A percentile compares a stretch with the other conserved stretches of the same genome.
phyloP scores from a whole-genome alignment of 2,329 filamentous ascomycete species.

The Boeremia exigua region DNA sequence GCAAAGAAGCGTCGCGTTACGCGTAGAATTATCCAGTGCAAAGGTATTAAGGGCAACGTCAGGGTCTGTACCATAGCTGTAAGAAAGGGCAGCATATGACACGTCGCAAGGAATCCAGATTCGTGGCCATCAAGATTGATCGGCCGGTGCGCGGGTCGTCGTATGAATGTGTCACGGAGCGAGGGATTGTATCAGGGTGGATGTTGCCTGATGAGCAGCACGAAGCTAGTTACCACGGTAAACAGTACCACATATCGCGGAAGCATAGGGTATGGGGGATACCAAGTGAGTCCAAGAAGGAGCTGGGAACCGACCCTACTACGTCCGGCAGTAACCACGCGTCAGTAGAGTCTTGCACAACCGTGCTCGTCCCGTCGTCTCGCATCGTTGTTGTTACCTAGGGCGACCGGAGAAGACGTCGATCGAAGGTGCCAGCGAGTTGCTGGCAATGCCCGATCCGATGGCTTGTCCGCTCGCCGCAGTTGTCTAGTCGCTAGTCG shows the following conservation, averaged over 20 bases:
- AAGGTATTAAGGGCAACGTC: not conserved
- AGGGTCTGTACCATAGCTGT: not conserved
- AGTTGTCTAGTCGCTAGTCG: slow-evolving; percentile 61
- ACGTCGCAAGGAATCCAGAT: not conserved
- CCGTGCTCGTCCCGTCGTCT: slow-evolving; percentile 30
- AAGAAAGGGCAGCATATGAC: not conserved
- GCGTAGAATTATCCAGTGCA: not conserved
- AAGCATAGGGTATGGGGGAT: slow-evolving; percentile 31
- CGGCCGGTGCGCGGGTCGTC: not conserved
- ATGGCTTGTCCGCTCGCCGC: slow-evolving; percentile 28
- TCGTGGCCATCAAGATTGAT: not conserved
- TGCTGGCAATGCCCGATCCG: slow-evolving; percentile 25
- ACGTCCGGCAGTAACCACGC: slow-evolving; percentile 21
- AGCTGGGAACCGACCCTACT: slow-evolving; percentile 28
- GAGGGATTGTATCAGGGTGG: not conserved
- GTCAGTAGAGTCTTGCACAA: slow-evolving; percentile 26
- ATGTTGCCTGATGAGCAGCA: slow-evolving; percentile 1
- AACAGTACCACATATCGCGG: slow-evolving; percentile 33
- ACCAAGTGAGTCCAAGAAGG: slow-evolving; percentile 30
- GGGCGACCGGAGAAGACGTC: slow-evolving; percentile 28
- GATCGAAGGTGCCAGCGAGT: slow-evolving; percentile 27
- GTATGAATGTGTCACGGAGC: slow-evolving; percentile 5
- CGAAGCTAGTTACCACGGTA: slow-evolving; percentile 29
- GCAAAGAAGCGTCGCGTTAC: slow-evolving; percentile 22
- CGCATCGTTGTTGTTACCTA: slow-evolving; percentile 34